These are phyloP conservation scores for Mentha longifolia DNA, from an alignment of 257 asterid species.

Conservation along the genomic window DNA sequence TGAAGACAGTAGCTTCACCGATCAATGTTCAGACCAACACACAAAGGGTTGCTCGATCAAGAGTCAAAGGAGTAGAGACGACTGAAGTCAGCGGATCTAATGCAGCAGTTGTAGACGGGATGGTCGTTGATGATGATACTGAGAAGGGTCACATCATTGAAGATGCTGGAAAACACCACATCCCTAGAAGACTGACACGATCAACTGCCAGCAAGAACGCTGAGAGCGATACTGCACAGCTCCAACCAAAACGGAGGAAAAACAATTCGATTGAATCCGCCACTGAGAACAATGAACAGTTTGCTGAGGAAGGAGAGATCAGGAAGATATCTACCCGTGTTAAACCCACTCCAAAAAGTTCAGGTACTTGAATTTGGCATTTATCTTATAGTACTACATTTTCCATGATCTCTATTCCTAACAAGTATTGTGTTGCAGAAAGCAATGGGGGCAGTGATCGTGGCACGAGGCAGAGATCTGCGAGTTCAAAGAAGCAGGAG, in stretches of 20 bases:
- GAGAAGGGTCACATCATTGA: conserved; percentile 10
- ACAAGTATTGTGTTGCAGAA: conserved; percentile 35
- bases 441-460: conserved; percentile 23
- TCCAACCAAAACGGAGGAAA: conserved; percentile 30
- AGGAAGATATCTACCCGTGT: conserved; percentile 17
- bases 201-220: conserved; percentile 35
- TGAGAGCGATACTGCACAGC: conserved; percentile 30
- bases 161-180: conserved; percentile 27
- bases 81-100: conserved; percentile 25
- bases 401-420: background rate
- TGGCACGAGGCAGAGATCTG: conserved; percentile 34
- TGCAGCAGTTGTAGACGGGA: conserved; percentile 3
- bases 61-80: conserved; percentile 26
- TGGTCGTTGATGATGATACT: conserved; percentile 11
- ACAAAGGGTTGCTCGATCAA: conserved; percentile 40
- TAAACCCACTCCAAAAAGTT: conserved; percentile 36
- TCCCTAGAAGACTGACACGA: conserved; percentile 45
- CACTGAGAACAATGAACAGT: conserved; percentile 2
- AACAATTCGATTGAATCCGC: conserved; percentile 22
- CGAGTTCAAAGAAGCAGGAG: conserved; percentile 34
- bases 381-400: too few species aligned
- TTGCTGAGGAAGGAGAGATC: conserved; percentile 28
- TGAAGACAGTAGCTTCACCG: conserved; percentile 24
- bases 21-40: conserved; percentile 19
- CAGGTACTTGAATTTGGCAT: conserved; percentile 41